Percentiles rank a stretch among this genome's conserved stretches.
Evolutionary conservation across 257 asterid genomes (phyloP).

Genomic region (Solanum medicagineum): DNA sequence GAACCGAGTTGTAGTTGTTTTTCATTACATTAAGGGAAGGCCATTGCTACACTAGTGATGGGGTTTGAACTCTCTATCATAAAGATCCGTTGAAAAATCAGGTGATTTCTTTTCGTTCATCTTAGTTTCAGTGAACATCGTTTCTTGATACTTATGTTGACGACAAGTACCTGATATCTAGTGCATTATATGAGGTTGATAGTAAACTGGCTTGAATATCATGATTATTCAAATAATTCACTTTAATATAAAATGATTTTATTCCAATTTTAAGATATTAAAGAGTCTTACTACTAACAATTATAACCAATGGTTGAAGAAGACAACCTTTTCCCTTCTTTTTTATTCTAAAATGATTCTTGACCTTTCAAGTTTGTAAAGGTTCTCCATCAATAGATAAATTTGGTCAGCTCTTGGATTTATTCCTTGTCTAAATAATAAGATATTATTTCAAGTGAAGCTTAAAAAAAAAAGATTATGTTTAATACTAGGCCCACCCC

Average conservation of each 20-base stretch:
- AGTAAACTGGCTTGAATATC: background rate
- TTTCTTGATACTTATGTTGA: background rate
- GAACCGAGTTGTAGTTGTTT: too few species aligned
- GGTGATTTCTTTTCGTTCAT: background rate
- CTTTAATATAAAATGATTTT: background rate
- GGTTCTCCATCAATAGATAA: background rate
- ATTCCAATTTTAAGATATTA: background rate
- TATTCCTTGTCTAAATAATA: background rate
- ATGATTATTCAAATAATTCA: background rate
- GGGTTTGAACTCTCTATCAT: too few species aligned
- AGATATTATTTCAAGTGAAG: background rate
- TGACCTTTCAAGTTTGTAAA: background rate
- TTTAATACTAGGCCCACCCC: too few species aligned
- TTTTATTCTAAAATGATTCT: background rate
- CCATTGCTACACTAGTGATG: too few species aligned
- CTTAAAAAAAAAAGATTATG: background rate
- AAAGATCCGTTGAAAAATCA: too few species aligned
- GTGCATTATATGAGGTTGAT: background rate
- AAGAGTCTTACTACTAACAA: background rate
- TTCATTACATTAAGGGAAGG: too few species aligned
- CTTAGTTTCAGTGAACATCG: too few species aligned
- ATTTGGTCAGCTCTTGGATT: background rate
- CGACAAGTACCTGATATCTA: fast-evolving
- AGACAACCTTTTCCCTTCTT: background rate
- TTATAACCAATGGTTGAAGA: background rate